Evolutionary conservation across 2,329 filamentous ascomycete species (phyloP), one percentile per base, ranked within the genome.

Genomic region (Penicillium sp.): DNA sequence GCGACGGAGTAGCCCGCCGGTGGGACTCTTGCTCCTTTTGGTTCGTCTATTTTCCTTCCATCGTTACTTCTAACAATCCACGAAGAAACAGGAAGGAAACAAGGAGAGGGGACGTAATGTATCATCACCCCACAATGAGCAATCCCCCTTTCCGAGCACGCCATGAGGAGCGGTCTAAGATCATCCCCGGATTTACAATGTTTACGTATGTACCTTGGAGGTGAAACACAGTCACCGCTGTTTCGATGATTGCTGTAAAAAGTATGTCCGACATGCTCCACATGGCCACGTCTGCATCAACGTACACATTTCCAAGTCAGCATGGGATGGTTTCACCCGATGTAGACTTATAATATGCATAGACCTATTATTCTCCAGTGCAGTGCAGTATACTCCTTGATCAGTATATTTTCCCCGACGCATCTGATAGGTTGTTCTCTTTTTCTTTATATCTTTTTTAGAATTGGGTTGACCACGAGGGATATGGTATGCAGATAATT

Each of bases 131-230:
- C 53, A 47, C 53, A 46, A 62, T 66, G 61, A 65, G 62, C 61
- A 65, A 66, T 66, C 58, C 55, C 63, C 61, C 55, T 60, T 58
- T 57, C 40, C 23, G 44, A 66, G 57, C 64, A 66, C 64, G 64
- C 62, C 61, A 66, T 63, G 58, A 34, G 34, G 33, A 53, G 50
- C 52, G 46, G 53, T 50, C 50, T 56, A 53, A 47, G 51, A 41
- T 27, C 52, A 39, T 19, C 62, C 63, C 64, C 62, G 52, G 61
- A 62, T 60, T 58, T 53, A 36, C 51, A 34, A 31, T 43, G 21
- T 25, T 43, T 31, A 48, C 31, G 31, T 33, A 33, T 27, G 45
- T 48, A 36, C 34, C 38, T 25, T 21, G 41, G 40, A 34, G 54
- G 59, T 51, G 25, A 57, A 51, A 11, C 21, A 34, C 27, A 29